Evolutionary conservation across 1,284 basidiomycete genomes (phyloP).

Genomic region (Cryptococcus sp.): DNA sequence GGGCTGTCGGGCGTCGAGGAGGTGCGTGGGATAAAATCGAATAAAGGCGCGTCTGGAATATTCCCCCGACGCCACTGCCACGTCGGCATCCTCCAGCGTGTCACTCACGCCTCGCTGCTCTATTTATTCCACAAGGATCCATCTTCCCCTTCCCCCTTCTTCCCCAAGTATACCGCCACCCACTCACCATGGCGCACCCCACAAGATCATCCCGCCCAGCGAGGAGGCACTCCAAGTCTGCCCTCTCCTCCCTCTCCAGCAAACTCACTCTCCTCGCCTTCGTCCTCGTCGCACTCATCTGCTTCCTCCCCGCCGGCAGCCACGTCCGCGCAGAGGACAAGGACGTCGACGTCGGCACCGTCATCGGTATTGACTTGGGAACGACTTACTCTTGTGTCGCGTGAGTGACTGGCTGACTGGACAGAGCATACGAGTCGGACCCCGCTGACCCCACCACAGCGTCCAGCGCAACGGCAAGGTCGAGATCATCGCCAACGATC

Average conservation of each 20-base stretch:
- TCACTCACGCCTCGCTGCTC: slow-evolving; percentile 7
- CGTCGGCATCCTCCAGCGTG: slow-evolving; percentile 17
- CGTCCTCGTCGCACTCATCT: slow-evolving; percentile 49
- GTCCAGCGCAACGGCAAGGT: slow-evolving; percentile 89
- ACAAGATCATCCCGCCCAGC: slow-evolving; percentile 20
- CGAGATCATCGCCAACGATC: slow-evolving; percentile 96
- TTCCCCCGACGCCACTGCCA: slow-evolving; percentile 16
- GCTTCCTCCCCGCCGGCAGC: slow-evolving; percentile 43
- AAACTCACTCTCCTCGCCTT: slow-evolving; percentile 46
- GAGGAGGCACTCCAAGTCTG: slow-evolving; percentile 14
- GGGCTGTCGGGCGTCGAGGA: too few relatives aligned
- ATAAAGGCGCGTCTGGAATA: slow-evolving; percentile 20
- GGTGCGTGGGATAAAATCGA: slow-evolving; percentile 16
- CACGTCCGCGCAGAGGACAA: slow-evolving; percentile 42
- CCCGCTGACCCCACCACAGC: slow-evolving; percentile 51
- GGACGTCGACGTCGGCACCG: slow-evolving; percentile 73
- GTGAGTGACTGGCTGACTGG: slow-evolving; percentile 37
- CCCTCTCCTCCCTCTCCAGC: slow-evolving; percentile 30
- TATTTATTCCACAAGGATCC: slow-evolving; percentile 13
- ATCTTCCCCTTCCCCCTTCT: slow-evolving; percentile 2
- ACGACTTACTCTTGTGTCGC: slow-evolving; percentile 60
- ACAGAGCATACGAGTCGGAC: neutral
- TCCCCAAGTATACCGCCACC: slow-evolving; percentile 11
- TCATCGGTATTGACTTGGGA: slow-evolving; percentile 69
- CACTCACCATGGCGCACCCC: slow-evolving; percentile 32